Conservation (phyloP, 2,329 filamentous ascomycete genomes). For the Zarea fungicola region DNA sequence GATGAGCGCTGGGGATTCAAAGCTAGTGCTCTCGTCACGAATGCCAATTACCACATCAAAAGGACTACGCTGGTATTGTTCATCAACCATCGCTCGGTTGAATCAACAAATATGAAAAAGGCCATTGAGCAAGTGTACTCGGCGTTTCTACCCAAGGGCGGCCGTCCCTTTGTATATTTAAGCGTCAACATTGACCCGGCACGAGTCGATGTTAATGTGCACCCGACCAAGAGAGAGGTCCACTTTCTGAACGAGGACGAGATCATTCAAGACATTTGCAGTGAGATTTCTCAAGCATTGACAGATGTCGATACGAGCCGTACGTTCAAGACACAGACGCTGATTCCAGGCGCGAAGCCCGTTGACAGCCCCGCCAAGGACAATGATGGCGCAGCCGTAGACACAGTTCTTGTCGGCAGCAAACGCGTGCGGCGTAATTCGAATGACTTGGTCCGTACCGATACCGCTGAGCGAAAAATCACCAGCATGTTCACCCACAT, state of each 20-base stretch:
- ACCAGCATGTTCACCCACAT: conserved; percentile 82
- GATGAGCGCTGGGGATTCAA: conserved; percentile 81
- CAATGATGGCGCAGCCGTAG: conserved; percentile 23
- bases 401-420: conserved; percentile 29
- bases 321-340: conserved; percentile 88
- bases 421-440: conserved; percentile 37
- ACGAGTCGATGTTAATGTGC: conserved; percentile 93
- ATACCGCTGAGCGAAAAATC: conserved; percentile 85
- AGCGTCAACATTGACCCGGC: conserved; percentile 89
- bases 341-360: conserved; percentile 62
- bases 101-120: conserved; percentile 83
- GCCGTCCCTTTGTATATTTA: conserved; percentile 90
- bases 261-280: conserved; percentile 81
- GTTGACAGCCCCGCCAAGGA: conserved; percentile 25
- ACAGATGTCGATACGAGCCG: conserved; percentile 88
- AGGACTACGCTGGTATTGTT: conserved; percentile 84
- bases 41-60: conserved; percentile 92
- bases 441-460: conserved; percentile 86
- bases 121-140: conserved; percentile 87
- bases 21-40: conserved; percentile 75
- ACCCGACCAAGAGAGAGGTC: conserved; percentile 94
- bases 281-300: conserved; percentile 69
- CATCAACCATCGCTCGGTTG: conserved; percentile 93
- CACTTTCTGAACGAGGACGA: conserved; percentile 98
- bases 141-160: conserved; percentile 83